Evolutionary conservation across 83 land plant genomes (phyloP), one percentile per base, ranked within the genome.

Genomic region (Diphasiastrum complanatum): DNA sequence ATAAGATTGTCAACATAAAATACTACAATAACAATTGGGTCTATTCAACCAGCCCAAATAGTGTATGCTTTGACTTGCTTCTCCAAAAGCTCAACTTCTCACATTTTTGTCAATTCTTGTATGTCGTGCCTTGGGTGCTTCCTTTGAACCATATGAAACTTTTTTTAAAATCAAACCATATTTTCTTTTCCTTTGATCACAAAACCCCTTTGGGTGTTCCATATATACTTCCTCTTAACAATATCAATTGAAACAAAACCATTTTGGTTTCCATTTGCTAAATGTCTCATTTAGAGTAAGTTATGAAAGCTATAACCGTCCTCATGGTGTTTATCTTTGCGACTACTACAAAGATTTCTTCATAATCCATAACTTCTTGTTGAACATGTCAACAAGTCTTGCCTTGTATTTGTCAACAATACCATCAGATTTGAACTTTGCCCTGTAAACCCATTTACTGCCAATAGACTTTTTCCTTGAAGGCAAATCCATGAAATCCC

Each of bases 221-320:
- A 68, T 63, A 56, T 68, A 61, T 11, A 61, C 60, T 40, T 66
- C 61, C 30, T 67, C 65, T 23, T 73, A 56, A 24, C 65, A 51
- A 16, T 67, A 60, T 31, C 65, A 57, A 73, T n/a, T 73, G 60
- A 24, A 67, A 19, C 25, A 73, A 73, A 29, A 51, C 58, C 8
- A 23, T 61, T 36, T 73, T 73, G 3, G 60, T 71, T 60, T 73
- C 72, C 37, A 73, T 47, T 51, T 73, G 72, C 35, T 27, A 37
- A 20, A 74, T 30, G 22, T 41, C 66, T 11, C 64, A 51, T 30
- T 74, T 56, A n/a, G 47, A 33, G 11, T 18, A 25, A 59, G 72
- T 65, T 10, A 61, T 61, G 26, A 66, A 51, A 33, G 63, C 72
- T 34, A 67, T 31, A 31, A 74, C 33, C 31, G 56, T 40, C 24